These are phyloP conservation scores for Corchorus olitorius DNA, from an alignment of 345 rosid genomes.

Conservation along the genomic window DNA sequence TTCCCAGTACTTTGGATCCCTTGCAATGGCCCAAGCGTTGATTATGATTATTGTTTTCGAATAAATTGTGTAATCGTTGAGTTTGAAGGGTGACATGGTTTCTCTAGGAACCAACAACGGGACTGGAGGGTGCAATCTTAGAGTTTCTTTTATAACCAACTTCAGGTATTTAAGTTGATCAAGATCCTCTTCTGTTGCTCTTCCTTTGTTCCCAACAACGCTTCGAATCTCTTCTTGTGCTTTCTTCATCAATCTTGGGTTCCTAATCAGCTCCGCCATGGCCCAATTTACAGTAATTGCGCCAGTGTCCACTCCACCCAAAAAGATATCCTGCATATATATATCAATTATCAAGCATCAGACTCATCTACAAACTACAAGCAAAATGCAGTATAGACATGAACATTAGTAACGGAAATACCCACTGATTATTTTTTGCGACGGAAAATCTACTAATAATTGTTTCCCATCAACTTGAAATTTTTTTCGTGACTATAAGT, in stretches of 20 bases:
- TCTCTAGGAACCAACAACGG: constrained; percentile 50
- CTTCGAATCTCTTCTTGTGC: constrained; percentile 57
- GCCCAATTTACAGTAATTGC: constrained; percentile 57
- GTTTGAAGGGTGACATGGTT: constrained; percentile 31
- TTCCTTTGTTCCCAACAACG: constrained; percentile 35
- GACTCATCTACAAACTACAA: no score
- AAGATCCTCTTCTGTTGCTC: constrained; percentile 34
- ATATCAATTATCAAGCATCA: neutral
- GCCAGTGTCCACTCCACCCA: constrained; percentile 56
- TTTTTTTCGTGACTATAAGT: no score
- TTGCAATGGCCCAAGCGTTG: constrained; percentile 51
- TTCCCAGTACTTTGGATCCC: constrained; percentile 47
- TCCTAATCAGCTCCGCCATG: constrained; percentile 54
- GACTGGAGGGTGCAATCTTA: constrained; percentile 57
- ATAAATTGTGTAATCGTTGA: constrained; percentile 41
- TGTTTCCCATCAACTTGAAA: no score
- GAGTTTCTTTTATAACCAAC: constrained; percentile 49
- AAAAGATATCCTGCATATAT: constrained; percentile 45
- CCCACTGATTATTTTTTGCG: no score
- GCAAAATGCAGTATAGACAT: no score
- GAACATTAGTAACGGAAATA: no score
- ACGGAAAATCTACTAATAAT: no score
- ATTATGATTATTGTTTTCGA: constrained; percentile 41
- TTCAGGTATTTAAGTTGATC: constrained; percentile 43
- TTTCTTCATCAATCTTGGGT: constrained; percentile 57